Evolutionary conservation across 2,329 filamentous ascomycete species (phyloP).

Genomic region (Sordariomycetes sp.): DNA sequence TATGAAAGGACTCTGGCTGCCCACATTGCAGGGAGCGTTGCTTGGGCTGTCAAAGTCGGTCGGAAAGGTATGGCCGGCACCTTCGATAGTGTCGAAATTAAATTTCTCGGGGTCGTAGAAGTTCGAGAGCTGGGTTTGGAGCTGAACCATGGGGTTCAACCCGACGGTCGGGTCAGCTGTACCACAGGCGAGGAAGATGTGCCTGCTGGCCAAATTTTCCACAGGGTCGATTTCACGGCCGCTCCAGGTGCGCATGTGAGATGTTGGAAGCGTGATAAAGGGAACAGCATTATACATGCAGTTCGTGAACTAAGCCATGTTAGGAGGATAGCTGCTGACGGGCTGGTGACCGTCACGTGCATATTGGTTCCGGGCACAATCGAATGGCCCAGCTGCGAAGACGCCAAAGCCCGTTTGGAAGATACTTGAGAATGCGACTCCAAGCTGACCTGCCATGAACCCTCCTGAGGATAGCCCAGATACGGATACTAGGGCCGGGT

Average conservation of each 20-base stretch:
- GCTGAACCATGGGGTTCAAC: slow-evolving; percentile 6
- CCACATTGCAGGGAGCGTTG: slow-evolving; percentile 5
- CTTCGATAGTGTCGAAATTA: slow-evolving; percentile 2
- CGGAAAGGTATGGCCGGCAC: slow-evolving; percentile 6
- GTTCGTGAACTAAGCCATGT: slow-evolving; percentile 1
- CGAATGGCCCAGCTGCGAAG: slow-evolving; percentile 6
- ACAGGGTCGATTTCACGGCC: slow-evolving; percentile 6
- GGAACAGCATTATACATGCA: slow-evolving; percentile 8
- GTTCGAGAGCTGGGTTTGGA: slow-evolving; percentile 4
- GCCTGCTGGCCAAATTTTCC: slow-evolving; percentile 5
- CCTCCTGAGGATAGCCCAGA: slow-evolving; percentile 7
- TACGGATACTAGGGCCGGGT: slow-evolving; percentile 5
- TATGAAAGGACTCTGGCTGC: slow-evolving; percentile 5
- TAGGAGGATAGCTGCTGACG: background rate
- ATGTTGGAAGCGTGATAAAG: slow-evolving; percentile 1
- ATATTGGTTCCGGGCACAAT: slow-evolving; percentile 7
- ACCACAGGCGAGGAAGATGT: slow-evolving; percentile 12
- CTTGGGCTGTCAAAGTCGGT: slow-evolving; percentile 7
- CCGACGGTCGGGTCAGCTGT: slow-evolving; percentile 12
- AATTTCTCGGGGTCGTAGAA: slow-evolving; percentile 3
- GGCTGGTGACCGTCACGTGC: background rate
- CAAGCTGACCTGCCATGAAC: slow-evolving; percentile 8
- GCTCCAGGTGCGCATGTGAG: slow-evolving; percentile 8
- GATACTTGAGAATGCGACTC: slow-evolving; percentile 5
- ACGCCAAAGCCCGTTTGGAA: slow-evolving; percentile 8